Base-by-base conservation (phyloP, 2,329 filamentous ascomycete genomes). In the Botrytis deweyae region DNA sequence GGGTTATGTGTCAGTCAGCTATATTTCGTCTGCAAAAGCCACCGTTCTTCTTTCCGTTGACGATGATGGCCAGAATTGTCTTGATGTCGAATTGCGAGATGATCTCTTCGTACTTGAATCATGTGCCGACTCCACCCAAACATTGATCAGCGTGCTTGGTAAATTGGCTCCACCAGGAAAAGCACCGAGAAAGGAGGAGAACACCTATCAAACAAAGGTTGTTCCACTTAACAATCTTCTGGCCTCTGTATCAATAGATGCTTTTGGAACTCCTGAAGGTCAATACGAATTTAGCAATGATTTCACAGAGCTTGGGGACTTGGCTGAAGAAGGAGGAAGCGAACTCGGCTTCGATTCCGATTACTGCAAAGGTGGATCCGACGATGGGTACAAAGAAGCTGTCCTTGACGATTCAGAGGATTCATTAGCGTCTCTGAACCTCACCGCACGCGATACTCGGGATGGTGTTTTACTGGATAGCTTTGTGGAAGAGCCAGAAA, bases 61-160 rank as follows among this genome's bases (percentile, higher is more conserved):
- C 3, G 84, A 85, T 1, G 87, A 90, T 52, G 88, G 87, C 0
- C 86, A 90, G 44, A 92, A 91, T 76, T 88, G 89, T 59, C 83
- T 98, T 22, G 91, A 96, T 77, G 87, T 98, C 1, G 93, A 97
- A 76, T 84, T 98, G 65, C 90, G 90, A 75, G 95, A 97, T 79
- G 92, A 97, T 76, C 86, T 99, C 1, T 86, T 99, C 71, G 91
- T 99, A 49, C 84, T 99, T 10, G 96, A 99, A 82, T 97, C 95
- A 1, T 99, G 97, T 79, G 96, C 96, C 44, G 96, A 99, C 82
- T 99, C 96, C 2, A 98, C 94, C 0, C 94, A 98, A 81, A 99
- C 96, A 0, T 86, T 99, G 22, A 91, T 97, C 70, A 87, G 88
- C 2, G 87, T 97, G 61, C 84, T 95, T 25, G 93, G 92, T 79